A percentile compares a stretch with the other conserved stretches of the same genome.
phyloP scores from a whole-genome alignment of 2,329 filamentous ascomycete species.

The Fusarium stilboides region DNA sequence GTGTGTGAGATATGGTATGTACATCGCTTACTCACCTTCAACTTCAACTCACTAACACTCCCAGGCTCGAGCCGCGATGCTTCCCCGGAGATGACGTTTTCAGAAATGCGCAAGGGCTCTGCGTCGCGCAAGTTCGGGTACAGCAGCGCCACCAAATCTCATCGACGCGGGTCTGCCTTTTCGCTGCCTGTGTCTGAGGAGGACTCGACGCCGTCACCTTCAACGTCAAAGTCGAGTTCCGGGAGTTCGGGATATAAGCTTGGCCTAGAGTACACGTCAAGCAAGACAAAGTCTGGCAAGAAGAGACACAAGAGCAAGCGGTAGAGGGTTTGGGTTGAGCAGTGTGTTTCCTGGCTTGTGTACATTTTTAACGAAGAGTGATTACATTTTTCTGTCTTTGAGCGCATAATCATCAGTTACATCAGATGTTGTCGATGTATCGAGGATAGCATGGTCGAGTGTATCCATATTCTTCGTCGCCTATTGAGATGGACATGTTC shows the following conservation, averaged over 20 bases:
- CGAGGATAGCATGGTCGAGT: no score
- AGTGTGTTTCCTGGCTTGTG: neutral
- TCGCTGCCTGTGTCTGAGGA: constrained; percentile 40
- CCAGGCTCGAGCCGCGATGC: constrained; percentile 53
- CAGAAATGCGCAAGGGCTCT: constrained; percentile 57
- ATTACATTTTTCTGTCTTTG: neutral
- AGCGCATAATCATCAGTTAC: neutral
- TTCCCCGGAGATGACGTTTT: constrained; percentile 57
- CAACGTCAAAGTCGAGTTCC: constrained; percentile 45
- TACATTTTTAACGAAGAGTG: constrained; percentile 14
- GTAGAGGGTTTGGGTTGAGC: neutral
- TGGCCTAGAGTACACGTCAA: constrained; percentile 51
- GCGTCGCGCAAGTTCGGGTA: constrained; percentile 56
- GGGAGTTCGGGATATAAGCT: constrained; percentile 48
- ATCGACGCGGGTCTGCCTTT: constrained; percentile 51
- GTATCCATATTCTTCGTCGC: no score
- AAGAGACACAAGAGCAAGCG: constrained; percentile 49
- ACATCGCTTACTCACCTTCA: neutral
- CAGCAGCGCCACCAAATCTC: constrained; percentile 49
- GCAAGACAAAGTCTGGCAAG: constrained; percentile 49
- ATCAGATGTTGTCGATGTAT: neutral
- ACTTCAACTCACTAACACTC: neutral
- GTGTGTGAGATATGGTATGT: constrained; percentile 61
- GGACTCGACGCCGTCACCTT: constrained; percentile 36
- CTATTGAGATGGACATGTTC: no score